Conservation (phyloP, 768 basidiomycete species). For the Lanmaoa rubissima region DNA sequence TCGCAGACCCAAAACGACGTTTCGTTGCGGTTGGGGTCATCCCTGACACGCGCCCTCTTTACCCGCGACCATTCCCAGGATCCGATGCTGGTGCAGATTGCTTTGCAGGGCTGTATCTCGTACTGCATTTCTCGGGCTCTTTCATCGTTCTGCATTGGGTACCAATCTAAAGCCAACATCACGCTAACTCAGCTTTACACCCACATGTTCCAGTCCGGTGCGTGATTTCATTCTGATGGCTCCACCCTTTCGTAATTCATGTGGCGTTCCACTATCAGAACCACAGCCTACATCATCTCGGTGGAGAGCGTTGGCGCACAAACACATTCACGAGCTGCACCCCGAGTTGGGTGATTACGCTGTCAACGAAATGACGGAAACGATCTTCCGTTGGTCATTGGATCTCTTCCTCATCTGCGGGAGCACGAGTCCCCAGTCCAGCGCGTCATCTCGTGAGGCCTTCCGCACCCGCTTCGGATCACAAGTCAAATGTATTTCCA, state of each 20-base stretch:
- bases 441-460: conserved; percentile 36
- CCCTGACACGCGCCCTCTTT: conserved; percentile 58
- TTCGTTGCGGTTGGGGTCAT: conserved; percentile 58
- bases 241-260: conserved; percentile 14
- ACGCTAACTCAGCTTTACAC: conserved; percentile 60
- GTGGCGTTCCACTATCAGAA: conserved; percentile 38
- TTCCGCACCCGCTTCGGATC: conserved; percentile 52
- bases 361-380: conserved; percentile 68
- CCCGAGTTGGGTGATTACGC: conserved; percentile 65
- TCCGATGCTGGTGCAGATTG: conserved; percentile 73
- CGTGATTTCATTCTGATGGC: conserved; percentile 15
- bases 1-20: conserved; percentile 59
- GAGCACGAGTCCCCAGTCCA: conserved; percentile 43
- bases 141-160: conserved; percentile 71
- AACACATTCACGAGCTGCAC: conserved; percentile 64
- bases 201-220: conserved; percentile 55
- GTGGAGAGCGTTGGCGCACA: conserved; percentile 74
- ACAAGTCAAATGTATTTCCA: conserved; percentile 65
- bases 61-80: conserved; percentile 71
- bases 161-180: conserved; percentile 66
- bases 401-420: conserved; percentile 68
- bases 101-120: conserved; percentile 67
- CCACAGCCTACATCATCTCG: conserved; percentile 76
- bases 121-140: conserved; percentile 66
- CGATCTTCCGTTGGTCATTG: conserved; percentile 68